These are phyloP conservation scores for Hypoxylon lienhwacheense DNA, from an alignment of 495 filamentous ascomycete genomes.

Conservation along the genomic window DNA sequence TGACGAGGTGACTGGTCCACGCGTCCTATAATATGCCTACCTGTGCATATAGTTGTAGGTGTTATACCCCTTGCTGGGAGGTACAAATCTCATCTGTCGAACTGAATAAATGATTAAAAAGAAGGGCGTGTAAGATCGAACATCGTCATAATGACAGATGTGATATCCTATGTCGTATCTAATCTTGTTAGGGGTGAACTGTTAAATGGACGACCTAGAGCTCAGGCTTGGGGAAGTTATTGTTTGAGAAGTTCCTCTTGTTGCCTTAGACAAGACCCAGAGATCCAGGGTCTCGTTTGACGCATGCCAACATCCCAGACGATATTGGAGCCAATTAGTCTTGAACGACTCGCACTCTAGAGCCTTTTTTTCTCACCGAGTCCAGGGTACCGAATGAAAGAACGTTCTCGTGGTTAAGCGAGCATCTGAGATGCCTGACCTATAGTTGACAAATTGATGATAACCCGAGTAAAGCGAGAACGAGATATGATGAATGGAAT, in stretches of 20 bases:
- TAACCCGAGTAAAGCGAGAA: conserved; percentile 4
- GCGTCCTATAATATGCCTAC: conserved; percentile 3
- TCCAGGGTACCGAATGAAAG: no score
- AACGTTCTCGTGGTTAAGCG: no score
- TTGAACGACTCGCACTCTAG: no score
- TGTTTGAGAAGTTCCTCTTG: conserved; percentile 28
- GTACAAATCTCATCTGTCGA: conserved; percentile 1
- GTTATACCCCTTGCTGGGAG: neutral
- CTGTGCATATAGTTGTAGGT: no score
- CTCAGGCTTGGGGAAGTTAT: conserved; percentile 26
- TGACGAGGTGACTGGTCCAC: neutral
- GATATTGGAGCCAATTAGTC: conserved; percentile 19
- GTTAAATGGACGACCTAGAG: conserved; percentile 15
- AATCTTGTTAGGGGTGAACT: conserved; percentile 20
- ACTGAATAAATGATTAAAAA: no score
- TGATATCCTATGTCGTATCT: conserved; percentile 7
- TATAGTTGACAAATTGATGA: neutral
- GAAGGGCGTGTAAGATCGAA: no score
- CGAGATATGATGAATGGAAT: neutral
- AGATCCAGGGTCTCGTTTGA: conserved; percentile 7
- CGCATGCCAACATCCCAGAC: conserved; percentile 15
- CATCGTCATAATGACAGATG: conserved; percentile 9
- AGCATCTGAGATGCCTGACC: neutral
- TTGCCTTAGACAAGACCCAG: conserved; percentile 7
- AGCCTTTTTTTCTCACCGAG: no score